Base-by-base conservation (phyloP, 2,329 filamentous ascomycete species). In the Aureobasidium sp. region DNA sequence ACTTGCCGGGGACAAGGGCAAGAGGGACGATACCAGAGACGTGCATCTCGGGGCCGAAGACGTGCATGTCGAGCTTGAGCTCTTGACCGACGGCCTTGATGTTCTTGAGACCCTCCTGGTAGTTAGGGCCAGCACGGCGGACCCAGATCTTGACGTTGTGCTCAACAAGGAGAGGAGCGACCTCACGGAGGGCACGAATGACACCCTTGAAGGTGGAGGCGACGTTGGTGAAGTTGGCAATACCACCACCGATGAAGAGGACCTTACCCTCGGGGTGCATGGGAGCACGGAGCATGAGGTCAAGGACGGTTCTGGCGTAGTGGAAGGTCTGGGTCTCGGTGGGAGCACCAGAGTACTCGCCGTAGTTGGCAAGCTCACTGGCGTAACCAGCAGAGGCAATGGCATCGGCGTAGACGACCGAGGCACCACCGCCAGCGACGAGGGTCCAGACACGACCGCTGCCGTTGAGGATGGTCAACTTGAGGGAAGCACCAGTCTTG, bases 201-300 rank as follows among this genome's bases (percentile, higher is more conserved):
- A 99, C 93, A 82, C 94, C 94, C 86, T 99, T 99, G 89, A 99
- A 99, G 67, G 94, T 99, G 71, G 89, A 94, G 64, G 94, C 94
- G 61, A 79, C 94, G 81, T 97, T 99, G 83, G 94, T 99, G 83
- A 99, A 99, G 88, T 99, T 99, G 84, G 94, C 94, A 84, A 99
- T 99, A 85, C 94, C 94, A 81, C 94, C 94, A 78, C 94, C 94
- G 69, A 99, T 97, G 85, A 99, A 99, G 67, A 99, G 88, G 60
- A 99, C 91, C 86, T 97, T 99, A 82, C 94, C 94, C 73, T 97
- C 88, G 65, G 90, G 84, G 77, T 85, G 83, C 74, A 86, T 77
- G 63, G 94, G 93, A 61, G 93, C 88, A 69, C 94, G 90, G 70
- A 99, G 89, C 90, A 99, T 96, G 67, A 99, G 86, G 77, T 99